Conservation (phyloP, 768 basidiomycete species). For the Multifurca ochricompacta region DNA sequence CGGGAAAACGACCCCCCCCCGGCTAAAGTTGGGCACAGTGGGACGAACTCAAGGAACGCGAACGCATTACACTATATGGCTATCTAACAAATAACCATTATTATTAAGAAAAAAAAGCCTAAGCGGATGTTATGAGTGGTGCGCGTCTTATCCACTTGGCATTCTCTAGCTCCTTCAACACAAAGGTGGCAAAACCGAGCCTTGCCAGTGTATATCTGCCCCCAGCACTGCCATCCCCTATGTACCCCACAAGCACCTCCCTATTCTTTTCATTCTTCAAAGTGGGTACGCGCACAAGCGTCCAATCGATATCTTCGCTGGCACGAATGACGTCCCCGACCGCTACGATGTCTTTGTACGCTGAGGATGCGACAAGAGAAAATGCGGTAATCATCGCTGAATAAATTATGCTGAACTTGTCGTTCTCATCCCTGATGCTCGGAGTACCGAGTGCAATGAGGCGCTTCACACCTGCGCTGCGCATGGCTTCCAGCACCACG, state of each 20-base stretch:
- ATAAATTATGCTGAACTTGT: constrained; percentile 46
- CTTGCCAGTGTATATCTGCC: constrained; percentile 38
- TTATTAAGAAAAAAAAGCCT: background rate
- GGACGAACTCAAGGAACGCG: too few species aligned
- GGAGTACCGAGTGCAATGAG: constrained; percentile 62
- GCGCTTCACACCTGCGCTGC: constrained; percentile 41
- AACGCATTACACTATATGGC: too few species aligned
- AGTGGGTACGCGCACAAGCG: constrained; percentile 60
- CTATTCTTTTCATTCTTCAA: constrained; percentile 42
- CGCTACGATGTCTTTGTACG: constrained; percentile 63
- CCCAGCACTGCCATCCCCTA: constrained; percentile 54
- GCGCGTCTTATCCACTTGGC: constrained; percentile 50
- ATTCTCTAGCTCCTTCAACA: constrained; percentile 47
- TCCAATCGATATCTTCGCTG: constrained; percentile 53
- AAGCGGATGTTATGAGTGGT: constrained; percentile 32
- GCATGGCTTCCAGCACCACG: constrained; percentile 49
- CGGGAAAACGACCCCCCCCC: too few species aligned
- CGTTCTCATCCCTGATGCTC: constrained; percentile 53
- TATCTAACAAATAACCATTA: too few species aligned
- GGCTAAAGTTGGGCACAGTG: too few species aligned
- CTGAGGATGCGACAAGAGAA: constrained; percentile 38
- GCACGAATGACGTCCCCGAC: constrained; percentile 50
- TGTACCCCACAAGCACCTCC: constrained; percentile 50
- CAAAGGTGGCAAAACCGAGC: constrained; percentile 52
- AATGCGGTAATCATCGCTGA: constrained; percentile 33